These are phyloP conservation scores for Ramalina intermedia DNA, from an alignment of 495 filamentous ascomycete species.

Conservation along the genomic window DNA sequence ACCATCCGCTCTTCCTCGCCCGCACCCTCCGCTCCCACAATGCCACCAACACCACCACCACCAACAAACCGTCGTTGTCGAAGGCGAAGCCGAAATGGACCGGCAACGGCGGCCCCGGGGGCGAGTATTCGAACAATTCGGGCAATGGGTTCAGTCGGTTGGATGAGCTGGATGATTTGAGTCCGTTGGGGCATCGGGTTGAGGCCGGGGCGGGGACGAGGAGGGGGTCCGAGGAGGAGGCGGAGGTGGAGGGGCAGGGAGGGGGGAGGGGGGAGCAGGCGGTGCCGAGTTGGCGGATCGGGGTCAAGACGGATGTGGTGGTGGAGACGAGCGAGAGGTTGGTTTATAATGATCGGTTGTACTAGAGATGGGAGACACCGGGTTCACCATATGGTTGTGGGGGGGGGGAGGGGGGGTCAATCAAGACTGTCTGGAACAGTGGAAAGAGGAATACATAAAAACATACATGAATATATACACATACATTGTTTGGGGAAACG, in stretches of 20 bases:
- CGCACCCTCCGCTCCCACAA: no score
- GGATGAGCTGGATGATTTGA: slow-evolving; percentile 3
- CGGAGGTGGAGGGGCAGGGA: not conserved
- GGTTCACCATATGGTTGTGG: no score
- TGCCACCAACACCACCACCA: not conserved
- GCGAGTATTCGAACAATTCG: not conserved
- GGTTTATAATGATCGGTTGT: slow-evolving; percentile 8
- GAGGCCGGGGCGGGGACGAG: slow-evolving; percentile 1
- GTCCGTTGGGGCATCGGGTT: slow-evolving; percentile 3
- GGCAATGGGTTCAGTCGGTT: slow-evolving; percentile 1
- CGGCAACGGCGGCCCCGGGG: no score
- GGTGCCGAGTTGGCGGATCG: slow-evolving; percentile 2
- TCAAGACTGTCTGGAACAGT: no score
- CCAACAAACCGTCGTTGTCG: not conserved
- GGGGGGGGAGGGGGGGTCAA: no score
- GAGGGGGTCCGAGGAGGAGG: not conserved
- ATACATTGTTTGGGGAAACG: no score
- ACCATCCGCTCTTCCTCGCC: not conserved
- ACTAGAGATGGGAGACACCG: slow-evolving; percentile 8
- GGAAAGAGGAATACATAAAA: no score
- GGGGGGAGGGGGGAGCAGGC: not conserved
- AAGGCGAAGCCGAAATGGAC: slow-evolving; percentile 1
- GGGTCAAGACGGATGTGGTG: slow-evolving; percentile 7
- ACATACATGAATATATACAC: no score
- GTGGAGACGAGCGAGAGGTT: slow-evolving; percentile 1